Evolutionary conservation across 2,329 filamentous ascomycete genomes (phyloP).

Genomic region (Paecilomyces variotii): DNA sequence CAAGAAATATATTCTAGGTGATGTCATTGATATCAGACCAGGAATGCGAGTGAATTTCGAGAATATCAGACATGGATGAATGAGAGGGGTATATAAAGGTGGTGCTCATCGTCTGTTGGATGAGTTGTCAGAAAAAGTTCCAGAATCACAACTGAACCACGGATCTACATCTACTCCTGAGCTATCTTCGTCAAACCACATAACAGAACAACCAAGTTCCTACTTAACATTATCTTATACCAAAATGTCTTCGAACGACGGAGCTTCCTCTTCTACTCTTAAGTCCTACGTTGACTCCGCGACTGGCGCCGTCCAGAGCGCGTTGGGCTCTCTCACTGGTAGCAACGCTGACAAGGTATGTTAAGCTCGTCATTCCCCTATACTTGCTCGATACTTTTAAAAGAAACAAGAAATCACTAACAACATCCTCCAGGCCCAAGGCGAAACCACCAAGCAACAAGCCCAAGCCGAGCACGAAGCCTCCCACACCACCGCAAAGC

Average conservation of each 20-base stretch:
- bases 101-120: background rate
- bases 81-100: background rate
- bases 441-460: conserved; percentile 49
- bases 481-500: conserved; percentile 59
- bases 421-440: conserved; percentile 42
- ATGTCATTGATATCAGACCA: background rate
- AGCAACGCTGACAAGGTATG: conserved; percentile 57
- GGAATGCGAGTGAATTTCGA: background rate
- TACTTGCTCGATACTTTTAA: no score
- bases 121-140: background rate
- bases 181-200: no score
- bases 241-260: conserved; percentile 17
- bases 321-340: conserved; percentile 65
- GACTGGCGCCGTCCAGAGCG: conserved; percentile 63
- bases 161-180: background rate
- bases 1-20: background rate
- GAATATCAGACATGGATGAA: background rate
- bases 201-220: no score
- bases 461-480: no score
- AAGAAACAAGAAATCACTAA: conserved; percentile 16
- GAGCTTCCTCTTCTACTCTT: conserved; percentile 56
- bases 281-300: conserved; percentile 70
- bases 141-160: background rate
- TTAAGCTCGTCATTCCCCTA: background rate
- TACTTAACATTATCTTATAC: background rate